Evolutionary conservation across 2,329 filamentous ascomycete genomes (phyloP), one percentile per base, ranked within the genome.

Genomic region (Calonectria multiphialidica): DNA sequence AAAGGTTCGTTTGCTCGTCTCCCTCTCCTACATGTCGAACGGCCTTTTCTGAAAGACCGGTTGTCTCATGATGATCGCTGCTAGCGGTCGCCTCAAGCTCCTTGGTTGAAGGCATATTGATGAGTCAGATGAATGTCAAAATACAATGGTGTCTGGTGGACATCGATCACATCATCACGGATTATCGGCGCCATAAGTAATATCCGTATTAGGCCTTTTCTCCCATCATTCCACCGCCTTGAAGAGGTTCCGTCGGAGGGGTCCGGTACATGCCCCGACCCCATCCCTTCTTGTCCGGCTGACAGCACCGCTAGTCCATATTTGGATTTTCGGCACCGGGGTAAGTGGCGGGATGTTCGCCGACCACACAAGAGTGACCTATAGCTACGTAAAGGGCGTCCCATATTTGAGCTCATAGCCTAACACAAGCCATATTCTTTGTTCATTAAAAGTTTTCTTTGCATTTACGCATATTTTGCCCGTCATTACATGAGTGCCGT

Each of bases 71-170:
- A 30, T 72, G 62, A 21, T 66, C 30, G 23, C 49, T 63, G 2
- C 30, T 12, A 25, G 71, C 35, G 1, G 71, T 16, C n/a, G 66
- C 42, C n/a, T 72, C 70, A n/a, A 66, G 49, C 30, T 69, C 42
- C 33, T 72, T 68, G 15, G 70, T 49, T 21, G 70, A 47, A 37
- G 70, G 30, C 70, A 72, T 72, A 25, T 12, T 64, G n/a, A 6
- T 21, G 18, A 25, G 28, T 44, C 30, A 66, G 35, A 8, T 21
- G 16, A 45, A 10, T 42, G 42, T 21, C 16, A 18, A 68, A 21
- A 65, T 37, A 33, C 37, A 18, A 0, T 45, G 30, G 15, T 70
- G 30, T 35, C n/a, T 18, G 18, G 16, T 65, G 16, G 18, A 15
- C 23, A 69, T 30, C 16, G 16, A 42, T 30, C 25, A 21, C 13